phyloP scores from a whole-genome alignment of 768 basidiomycete genomes.

The Podaxis sp. region DNA sequence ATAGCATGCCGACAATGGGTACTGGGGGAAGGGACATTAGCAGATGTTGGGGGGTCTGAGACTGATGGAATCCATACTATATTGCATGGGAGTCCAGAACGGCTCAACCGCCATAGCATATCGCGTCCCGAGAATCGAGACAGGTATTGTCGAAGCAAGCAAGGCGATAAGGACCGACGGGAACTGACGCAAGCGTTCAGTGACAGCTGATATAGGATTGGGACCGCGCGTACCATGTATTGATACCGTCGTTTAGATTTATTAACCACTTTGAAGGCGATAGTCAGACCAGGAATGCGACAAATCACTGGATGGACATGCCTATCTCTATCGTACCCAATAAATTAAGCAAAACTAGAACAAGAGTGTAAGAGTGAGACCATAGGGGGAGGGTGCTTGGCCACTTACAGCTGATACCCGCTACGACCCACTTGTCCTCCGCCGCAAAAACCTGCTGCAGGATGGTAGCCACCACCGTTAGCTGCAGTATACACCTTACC shows the following conservation, averaged over 20 bases:
- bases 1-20: slow-evolving; percentile 84
- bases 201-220: background rate
- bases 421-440: slow-evolving; percentile 72
- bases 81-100: slow-evolving; percentile 85
- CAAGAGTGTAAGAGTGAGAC: background rate
- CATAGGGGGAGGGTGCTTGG: background rate
- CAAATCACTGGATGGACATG: slow-evolving; percentile 28
- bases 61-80: slow-evolving; percentile 45
- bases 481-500: slow-evolving; percentile 73
- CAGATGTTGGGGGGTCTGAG: background rate
- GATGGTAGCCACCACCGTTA: slow-evolving; percentile 68
- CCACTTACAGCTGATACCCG: slow-evolving; percentile 66
- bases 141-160: slow-evolving; percentile 74
- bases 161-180: slow-evolving; percentile 63
- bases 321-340: slow-evolving; percentile 79
- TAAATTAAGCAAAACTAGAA: slow-evolving; percentile 63
- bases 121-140: slow-evolving; percentile 71
- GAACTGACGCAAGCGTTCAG: slow-evolving; percentile 42
- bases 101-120: slow-evolving; percentile 76
- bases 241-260: slow-evolving; percentile 71
- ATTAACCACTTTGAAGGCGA: slow-evolving; percentile 57
- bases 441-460: slow-evolving; percentile 75
- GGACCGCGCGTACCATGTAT: slow-evolving; percentile 58
- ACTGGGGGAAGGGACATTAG: slow-evolving; percentile 38
- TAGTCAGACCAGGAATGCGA: background rate